Conservation (phyloP, 495 filamentous ascomycete genomes). For the Pseudotulostoma volvatum region DNA sequence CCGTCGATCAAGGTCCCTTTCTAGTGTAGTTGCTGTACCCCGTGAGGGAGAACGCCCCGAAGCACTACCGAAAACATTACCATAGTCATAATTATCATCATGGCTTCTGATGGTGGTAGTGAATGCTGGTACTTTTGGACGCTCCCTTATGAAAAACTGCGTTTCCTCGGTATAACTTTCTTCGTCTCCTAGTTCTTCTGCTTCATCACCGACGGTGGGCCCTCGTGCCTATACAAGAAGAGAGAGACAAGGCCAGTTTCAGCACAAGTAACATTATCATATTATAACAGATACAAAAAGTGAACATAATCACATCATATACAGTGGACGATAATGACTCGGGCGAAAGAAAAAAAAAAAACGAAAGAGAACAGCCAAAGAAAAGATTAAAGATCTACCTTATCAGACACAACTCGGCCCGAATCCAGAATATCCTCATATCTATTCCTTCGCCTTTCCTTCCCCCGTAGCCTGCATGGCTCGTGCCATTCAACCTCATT, state of each 20-base stretch:
- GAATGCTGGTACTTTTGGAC: constrained; percentile 30
- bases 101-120: constrained; percentile 5
- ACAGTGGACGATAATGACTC: constrained; percentile 1
- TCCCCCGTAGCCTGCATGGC: constrained; percentile 21
- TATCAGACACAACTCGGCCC: constrained; percentile 21
- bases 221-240: constrained; percentile 24
- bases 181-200: no score
- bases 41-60: constrained; percentile 21
- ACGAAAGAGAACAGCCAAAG: constrained; percentile 15
- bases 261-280: constrained; percentile 18
- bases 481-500: constrained; percentile 15
- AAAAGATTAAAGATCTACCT: constrained; percentile 31
- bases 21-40: constrained; percentile 2
- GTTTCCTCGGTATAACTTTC: constrained; percentile 17
- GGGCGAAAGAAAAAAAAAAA: constrained; percentile 6
- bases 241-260: constrained; percentile 20
- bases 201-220: no score
- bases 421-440: constrained; percentile 24
- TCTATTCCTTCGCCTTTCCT: constrained; percentile 24
- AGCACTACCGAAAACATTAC: constrained; percentile 17
- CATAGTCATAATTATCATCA: constrained; percentile 11
- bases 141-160: constrained; percentile 33
- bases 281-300: constrained; percentile 3
- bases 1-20: no score
- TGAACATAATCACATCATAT: constrained; percentile 2